Conservation (phyloP, 2,329 filamentous ascomycete genomes). For the Epichloe aotearoae region DNA sequence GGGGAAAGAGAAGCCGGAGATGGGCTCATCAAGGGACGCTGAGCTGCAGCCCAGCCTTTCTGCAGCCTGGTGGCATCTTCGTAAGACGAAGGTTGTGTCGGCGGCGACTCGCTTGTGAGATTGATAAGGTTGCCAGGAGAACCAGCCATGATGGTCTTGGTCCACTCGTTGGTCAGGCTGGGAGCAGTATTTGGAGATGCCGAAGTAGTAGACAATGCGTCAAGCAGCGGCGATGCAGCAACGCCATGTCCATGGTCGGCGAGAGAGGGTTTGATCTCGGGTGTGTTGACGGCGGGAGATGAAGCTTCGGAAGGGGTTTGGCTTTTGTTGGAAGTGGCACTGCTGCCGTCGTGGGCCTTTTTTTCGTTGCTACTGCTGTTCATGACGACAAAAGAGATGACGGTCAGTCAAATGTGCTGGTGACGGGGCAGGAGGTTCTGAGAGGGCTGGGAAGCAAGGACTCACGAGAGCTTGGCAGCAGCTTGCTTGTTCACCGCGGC, state of each 20-base stretch:
- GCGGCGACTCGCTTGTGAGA: conserved; percentile 37
- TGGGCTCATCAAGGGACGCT: conserved; percentile 30
- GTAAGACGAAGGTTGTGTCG: conserved; percentile 38
- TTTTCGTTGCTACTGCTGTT: conserved; percentile 9
- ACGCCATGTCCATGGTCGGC: conserved; percentile 30
- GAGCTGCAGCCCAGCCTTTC: conserved; percentile 32
- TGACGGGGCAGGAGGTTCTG: conserved; percentile 8
- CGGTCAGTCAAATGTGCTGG: conserved; percentile 11
- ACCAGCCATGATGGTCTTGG: conserved; percentile 27
- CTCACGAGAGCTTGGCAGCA: conserved; percentile 38
- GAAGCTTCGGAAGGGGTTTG: conserved; percentile 29
- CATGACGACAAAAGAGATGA: conserved; percentile 9
- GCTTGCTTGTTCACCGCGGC: conserved; percentile 40
- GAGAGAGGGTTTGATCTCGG: conserved; percentile 29
- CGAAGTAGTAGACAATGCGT: conserved; percentile 35
- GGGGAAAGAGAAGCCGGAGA: conserved; percentile 30
- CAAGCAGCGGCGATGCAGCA: conserved; percentile 31
- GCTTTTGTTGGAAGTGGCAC: conserved; percentile 21
- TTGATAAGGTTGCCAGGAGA: conserved; percentile 42
- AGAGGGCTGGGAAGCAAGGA: conserved; percentile 10
- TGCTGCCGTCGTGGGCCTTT: conserved; percentile 18
- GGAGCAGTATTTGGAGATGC: conserved; percentile 34
- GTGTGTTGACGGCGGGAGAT: conserved; percentile 30
- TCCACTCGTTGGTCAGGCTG: conserved; percentile 34
- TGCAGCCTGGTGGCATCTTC: conserved; percentile 31